Percentiles rank a stretch among this genome's conserved stretches.
Conservation (phyloP, 2,329 filamentous ascomycete genomes). For the Sporothrix schenckii region DNA sequence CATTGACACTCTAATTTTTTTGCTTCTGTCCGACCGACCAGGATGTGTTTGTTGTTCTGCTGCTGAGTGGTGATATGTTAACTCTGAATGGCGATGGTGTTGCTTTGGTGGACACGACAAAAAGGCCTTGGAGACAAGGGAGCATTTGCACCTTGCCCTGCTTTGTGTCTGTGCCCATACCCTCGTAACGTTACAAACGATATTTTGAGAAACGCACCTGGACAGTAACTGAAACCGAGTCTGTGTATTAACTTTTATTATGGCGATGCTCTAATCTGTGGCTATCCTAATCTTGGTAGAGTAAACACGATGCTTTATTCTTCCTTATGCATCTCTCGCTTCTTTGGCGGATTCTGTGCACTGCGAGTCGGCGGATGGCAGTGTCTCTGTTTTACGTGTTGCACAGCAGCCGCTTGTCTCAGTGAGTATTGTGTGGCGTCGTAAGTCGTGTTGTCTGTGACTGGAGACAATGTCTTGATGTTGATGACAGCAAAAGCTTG, state of each 20-base stretch:
- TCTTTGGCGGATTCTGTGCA: constrained; percentile 10
- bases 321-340: constrained; percentile 1
- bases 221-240: background rate
- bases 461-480: constrained; percentile 17
- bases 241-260: background rate
- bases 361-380: background rate
- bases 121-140: background rate
- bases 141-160: background rate
- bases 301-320: background rate
- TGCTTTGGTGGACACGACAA: background rate
- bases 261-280: background rate
- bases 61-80: constrained; percentile 5
- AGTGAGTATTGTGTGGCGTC: background rate
- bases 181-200: background rate
- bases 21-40: constrained; percentile 9
- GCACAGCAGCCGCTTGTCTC: background rate
- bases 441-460: constrained; percentile 1
- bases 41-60: background rate
- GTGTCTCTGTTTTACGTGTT: background rate
- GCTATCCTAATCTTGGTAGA: background rate
- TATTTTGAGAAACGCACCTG: constrained; percentile 2
- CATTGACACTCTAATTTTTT: constrained; percentile 14
- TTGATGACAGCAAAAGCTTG: background rate
- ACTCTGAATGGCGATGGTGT: background rate
- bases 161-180: background rate